phyloP scores from a whole-genome alignment of 176 grass and related monocot species.

The Eleusine coracana region DNA sequence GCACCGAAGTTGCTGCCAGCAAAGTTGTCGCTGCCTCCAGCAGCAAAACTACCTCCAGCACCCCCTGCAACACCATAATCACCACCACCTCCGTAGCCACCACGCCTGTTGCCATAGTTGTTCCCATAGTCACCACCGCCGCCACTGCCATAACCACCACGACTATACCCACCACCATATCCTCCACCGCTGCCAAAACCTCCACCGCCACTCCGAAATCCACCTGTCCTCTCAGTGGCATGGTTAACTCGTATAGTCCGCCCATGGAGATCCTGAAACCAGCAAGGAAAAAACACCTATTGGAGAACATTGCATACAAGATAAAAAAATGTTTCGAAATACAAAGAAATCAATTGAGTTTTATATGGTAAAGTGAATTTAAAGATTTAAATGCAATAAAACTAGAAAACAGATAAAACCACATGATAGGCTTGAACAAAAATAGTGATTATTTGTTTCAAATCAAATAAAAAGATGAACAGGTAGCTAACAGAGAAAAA shows the following conservation, averaged over 20 bases:
- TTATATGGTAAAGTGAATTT: neutral
- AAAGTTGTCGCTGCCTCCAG: slow-evolving; percentile 7
- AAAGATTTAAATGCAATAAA: neutral
- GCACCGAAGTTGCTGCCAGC: slow-evolving; percentile 12
- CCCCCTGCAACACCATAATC: slow-evolving; percentile 22
- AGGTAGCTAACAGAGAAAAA: neutral
- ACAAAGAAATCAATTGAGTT: neutral
- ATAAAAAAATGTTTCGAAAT: neutral
- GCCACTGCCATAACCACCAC: neutral
- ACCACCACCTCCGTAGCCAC: slow-evolving; percentile 7
- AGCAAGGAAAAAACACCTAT: neutral
- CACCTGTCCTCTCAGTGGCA: slow-evolving; percentile 58
- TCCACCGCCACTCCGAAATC: slow-evolving; percentile 31
- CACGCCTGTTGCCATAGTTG: slow-evolving; percentile 11
- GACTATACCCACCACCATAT: neutral
- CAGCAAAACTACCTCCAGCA: slow-evolving; percentile 4
- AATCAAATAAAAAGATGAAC: neutral
- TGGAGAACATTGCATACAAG: neutral
- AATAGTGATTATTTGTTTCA: neutral
- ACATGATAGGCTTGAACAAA: neutral
- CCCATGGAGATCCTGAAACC: slow-evolving; percentile 59
- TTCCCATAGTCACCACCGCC: neutral
- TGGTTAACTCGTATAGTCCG: slow-evolving; percentile 56
- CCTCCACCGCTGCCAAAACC: neutral
- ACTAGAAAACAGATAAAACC: neutral